Conservation (phyloP, 495 filamentous ascomycete genomes). For the Lentithecium fluviatile region DNA sequence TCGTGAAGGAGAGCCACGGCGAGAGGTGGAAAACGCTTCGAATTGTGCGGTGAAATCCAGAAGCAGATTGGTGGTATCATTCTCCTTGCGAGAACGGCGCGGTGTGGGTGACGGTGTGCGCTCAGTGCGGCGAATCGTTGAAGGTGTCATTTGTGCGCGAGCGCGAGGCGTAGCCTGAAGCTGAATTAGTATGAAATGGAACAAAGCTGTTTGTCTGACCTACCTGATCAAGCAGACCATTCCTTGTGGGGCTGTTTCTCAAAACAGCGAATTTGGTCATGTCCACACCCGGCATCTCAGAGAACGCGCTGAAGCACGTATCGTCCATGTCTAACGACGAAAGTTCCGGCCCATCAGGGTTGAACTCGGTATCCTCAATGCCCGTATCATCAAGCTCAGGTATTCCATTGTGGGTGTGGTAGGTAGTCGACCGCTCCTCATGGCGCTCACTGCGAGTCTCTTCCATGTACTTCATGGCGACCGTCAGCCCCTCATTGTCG, state of each 20-base stretch:
- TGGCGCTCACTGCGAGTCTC: slow-evolving; percentile 27
- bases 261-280: slow-evolving; percentile 81
- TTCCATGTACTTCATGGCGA: slow-evolving; percentile 37
- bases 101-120: slow-evolving; percentile 62
- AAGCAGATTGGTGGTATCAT: slow-evolving; percentile 68
- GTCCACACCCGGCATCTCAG: slow-evolving; percentile 70
- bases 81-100: slow-evolving; percentile 47
- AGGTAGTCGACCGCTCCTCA: slow-evolving; percentile 41
- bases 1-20: slow-evolving; percentile 42
- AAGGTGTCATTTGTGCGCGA: slow-evolving; percentile 39
- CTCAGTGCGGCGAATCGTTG: slow-evolving; percentile 42
- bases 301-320: slow-evolving; percentile 82
- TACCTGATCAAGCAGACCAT: slow-evolving; percentile 41
- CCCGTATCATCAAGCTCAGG: slow-evolving; percentile 11
- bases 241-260: slow-evolving; percentile 56
- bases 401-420: slow-evolving; percentile 43
- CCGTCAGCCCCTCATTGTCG: slow-evolving; percentile 43
- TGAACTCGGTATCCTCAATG: slow-evolving; percentile 32
- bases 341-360: slow-evolving; percentile 35
- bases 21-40: slow-evolving; percentile 50
- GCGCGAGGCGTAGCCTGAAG: slow-evolving; percentile 38
- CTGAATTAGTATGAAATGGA: slow-evolving; percentile 6
- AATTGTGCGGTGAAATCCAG: slow-evolving; percentile 87
- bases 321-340: slow-evolving; percentile 60
- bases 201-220: slow-evolving; percentile 14